Conservation (phyloP, 331 rosid species). For the Malus hybrid region DNA sequence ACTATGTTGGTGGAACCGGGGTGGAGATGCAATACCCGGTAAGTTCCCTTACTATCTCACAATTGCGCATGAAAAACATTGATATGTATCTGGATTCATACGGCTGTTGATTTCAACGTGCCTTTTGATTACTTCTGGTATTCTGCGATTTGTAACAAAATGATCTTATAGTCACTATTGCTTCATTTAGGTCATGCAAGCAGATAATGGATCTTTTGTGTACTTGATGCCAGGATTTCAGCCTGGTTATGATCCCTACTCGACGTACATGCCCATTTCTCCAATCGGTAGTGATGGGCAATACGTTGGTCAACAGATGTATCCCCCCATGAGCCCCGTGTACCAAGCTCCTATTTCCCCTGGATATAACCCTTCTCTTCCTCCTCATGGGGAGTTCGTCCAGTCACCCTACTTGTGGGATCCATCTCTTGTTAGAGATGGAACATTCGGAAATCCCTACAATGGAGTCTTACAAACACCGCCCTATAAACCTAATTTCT, state of each 20-base stretch:
- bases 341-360: constrained; percentile 46
- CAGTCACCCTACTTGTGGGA: constrained; percentile 49
- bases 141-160: not conserved
- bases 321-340: constrained; percentile 38
- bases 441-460: constrained; percentile 31
- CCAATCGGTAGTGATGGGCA: constrained; percentile 53
- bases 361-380: constrained; percentile 40
- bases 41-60: constrained; percentile 17
- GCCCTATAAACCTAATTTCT: constrained; percentile 30
- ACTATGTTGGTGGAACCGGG: constrained; percentile 47
- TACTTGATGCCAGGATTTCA: constrained; percentile 69
- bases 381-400: constrained; percentile 40
- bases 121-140: not conserved
- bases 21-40: constrained; percentile 63
- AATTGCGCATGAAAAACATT: not conserved
- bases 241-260: constrained; percentile 43
- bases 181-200: constrained; percentile 69
- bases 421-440: constrained; percentile 40
- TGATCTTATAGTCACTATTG: constrained; percentile 17
- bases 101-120: not conserved
- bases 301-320: constrained; percentile 47
- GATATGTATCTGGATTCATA: not conserved
- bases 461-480: constrained; percentile 33
- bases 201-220: constrained; percentile 75
- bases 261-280: constrained; percentile 37